These are phyloP conservation scores for Vanrija humicola DNA, from an alignment of 1,284 basidiomycete species.

Conservation along the genomic window DNA sequence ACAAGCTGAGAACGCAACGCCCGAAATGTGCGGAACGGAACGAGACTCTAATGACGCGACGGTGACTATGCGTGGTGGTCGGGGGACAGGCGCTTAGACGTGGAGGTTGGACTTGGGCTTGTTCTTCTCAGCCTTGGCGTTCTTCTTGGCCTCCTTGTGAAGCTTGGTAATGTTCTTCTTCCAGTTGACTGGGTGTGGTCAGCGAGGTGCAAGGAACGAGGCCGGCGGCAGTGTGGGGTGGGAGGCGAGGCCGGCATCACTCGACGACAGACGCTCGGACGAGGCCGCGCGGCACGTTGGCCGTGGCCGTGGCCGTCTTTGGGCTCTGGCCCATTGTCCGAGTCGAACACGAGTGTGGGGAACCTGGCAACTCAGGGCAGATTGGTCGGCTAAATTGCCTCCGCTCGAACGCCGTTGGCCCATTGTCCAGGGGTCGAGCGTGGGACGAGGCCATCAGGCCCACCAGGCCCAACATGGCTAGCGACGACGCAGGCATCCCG, in stretches of 20 bases:
- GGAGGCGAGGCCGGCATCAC: not conserved
- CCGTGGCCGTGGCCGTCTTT: too few species aligned
- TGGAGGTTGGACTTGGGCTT: conserved; percentile 34
- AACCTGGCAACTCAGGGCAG: too few species aligned
- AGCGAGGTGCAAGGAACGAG: not conserved
- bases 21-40: not conserved
- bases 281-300: too few species aligned
- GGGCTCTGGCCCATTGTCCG: not conserved
- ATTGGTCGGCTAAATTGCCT: too few species aligned
- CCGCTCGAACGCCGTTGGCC: too few species aligned
- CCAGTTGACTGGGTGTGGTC: conserved; percentile 40
- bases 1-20: too few species aligned
- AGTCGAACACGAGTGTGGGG: not conserved
- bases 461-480: not conserved
- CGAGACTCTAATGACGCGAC: conserved; percentile 8
- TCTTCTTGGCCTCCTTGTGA: conserved; percentile 46
- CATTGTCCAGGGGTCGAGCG: too few species aligned
- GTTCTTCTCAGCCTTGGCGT: conserved; percentile 36
- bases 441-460: too few species aligned
- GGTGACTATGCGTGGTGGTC: not conserved
- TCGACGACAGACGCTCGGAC: not conserved
- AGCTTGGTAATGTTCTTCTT: conserved; percentile 49
- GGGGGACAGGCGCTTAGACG: conserved; percentile 7
- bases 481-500: too few species aligned
- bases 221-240: not conserved